phyloP scores from a whole-genome alignment of 129 eudicot species.

The Pulicaria dysenterica region DNA sequence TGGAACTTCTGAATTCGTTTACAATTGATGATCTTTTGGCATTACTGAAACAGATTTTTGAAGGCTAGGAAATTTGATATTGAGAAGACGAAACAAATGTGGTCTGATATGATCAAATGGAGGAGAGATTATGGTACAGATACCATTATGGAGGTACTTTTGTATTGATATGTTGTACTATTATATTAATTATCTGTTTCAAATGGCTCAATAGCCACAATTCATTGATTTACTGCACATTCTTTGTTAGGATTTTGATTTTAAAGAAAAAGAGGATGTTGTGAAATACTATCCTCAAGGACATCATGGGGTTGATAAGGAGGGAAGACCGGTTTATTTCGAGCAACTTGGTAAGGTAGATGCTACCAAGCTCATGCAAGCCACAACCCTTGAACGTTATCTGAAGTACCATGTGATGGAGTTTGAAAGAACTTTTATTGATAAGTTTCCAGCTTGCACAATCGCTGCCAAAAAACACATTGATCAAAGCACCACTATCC shows the following conservation, averaged over 20 bases:
- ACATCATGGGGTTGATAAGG: conserved; percentile 96
- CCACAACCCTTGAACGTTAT: conserved; percentile 86
- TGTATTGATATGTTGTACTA: background rate
- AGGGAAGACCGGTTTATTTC: conserved; percentile 87
- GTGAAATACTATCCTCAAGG: conserved; percentile 92
- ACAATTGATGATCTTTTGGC: conserved; percentile 1
- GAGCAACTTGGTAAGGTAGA: conserved; percentile 93
- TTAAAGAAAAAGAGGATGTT: conserved; percentile 87
- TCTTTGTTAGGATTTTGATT: conserved; percentile 67
- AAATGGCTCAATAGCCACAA: conserved; percentile 15
- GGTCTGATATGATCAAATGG: conserved; percentile 58
- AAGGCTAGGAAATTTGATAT: conserved; percentile 56
- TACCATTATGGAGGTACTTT: conserved; percentile 72
- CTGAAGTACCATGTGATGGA: conserved; percentile 87
- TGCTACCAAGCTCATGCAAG: conserved; percentile 86
- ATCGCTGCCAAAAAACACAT: conserved; percentile 85
- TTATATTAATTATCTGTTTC: background rate
- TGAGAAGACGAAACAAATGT: conserved; percentile 60
- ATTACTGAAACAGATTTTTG: conserved; percentile 40
- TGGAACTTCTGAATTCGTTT: background rate
- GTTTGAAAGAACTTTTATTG: conserved; percentile 86
- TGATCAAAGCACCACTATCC: conserved; percentile 95
- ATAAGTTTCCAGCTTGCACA: conserved; percentile 94
- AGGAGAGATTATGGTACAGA: conserved; percentile 90
- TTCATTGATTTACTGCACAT: conserved; percentile 3